These are phyloP conservation scores for Trametes cingulata DNA, from an alignment of 768 basidiomycete species.

Conservation along the genomic window DNA sequence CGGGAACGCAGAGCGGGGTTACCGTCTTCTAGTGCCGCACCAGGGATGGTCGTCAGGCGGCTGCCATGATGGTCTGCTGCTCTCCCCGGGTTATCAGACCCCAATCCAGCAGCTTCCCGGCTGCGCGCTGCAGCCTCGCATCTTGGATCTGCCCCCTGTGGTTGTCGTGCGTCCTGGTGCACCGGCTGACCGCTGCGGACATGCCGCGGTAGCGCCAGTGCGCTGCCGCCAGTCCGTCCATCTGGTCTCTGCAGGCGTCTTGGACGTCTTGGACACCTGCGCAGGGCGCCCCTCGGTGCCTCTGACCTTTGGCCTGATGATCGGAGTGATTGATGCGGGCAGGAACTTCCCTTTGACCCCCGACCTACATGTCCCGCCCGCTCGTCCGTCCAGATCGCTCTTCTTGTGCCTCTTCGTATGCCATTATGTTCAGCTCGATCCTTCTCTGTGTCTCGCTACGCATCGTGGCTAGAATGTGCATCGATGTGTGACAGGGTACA, in stretches of 20 bases:
- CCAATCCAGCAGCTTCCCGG: conserved; percentile 1
- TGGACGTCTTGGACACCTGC: conserved; percentile 1
- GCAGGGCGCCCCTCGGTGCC: conserved; percentile 8
- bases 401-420: background rate
- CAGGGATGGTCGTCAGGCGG: conserved; percentile 19
- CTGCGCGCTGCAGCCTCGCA: conserved; percentile 11
- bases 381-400: conserved; percentile 1
- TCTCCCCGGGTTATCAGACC: conserved; percentile 10
- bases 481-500: background rate
- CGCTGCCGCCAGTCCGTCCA: conserved; percentile 3
- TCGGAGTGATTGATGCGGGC: conserved; percentile 10
- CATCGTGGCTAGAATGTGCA: background rate
- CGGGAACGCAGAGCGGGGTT: conserved; percentile 81
- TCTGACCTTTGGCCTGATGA: conserved; percentile 9
- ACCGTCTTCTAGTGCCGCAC: conserved; percentile 67
- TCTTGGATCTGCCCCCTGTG: conserved; percentile 21
- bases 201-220: conserved; percentile 14
- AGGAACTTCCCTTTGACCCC: conserved; percentile 1
- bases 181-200: conserved; percentile 17
- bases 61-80: conserved; percentile 19
- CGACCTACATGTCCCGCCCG: background rate
- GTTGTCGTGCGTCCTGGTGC: conserved; percentile 16
- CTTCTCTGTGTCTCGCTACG: background rate
- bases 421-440: background rate
- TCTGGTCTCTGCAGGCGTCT: conserved; percentile 9